Evolutionary conservation across 179 eudicot species (phyloP), one percentile per base, ranked within the genome.

Genomic region (Corrigiola litoralis): DNA sequence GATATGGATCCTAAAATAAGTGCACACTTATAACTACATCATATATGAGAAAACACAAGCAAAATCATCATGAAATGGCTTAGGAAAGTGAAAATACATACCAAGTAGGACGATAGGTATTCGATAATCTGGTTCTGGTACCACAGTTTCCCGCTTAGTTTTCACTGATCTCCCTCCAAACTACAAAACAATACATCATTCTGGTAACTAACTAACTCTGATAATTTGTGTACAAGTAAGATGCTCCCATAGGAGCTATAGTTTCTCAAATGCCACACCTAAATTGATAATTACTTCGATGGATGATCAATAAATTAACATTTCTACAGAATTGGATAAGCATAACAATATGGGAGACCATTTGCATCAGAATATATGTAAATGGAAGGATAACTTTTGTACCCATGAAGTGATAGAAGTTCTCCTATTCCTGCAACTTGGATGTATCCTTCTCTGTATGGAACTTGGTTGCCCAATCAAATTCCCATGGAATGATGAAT

Each of bases 81-180:
- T 13, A 40, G 54, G 14, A 34, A 54, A 29, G 23, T 24, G 6
- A 10, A 41, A 60, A 51, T 14, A 23, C 17, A n/a, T 44, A 94
- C 99, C 95, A 14, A 90, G 89, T 42, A 90, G 82, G 36, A 87
- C 94, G 36, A 90, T 63, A 16, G 99, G 99, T 56, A 94, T 90
- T 45, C 96, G 80, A 68, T 87, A 94, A 77, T 94, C 97, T 17
- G 99, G 97, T 58, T 87, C 97, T 0, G 97, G 96, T 67, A 94
- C 68, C 11, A 86, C 76, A 54, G 96, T 84, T 68, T 86, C 94
- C 70, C 80, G 81, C 85, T 80, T 77, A 25, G 72, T 82, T 70
- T 84, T 66, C 23, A 48, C 65, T 21, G 73, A 17, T 59, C 50
- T 84, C 80, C 78, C 80, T 37, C 94, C 91, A 59, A 94, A 71